Evolutionary conservation across 2,329 filamentous ascomycete species (phyloP).

Genomic region (Metarhizium rileyi): DNA sequence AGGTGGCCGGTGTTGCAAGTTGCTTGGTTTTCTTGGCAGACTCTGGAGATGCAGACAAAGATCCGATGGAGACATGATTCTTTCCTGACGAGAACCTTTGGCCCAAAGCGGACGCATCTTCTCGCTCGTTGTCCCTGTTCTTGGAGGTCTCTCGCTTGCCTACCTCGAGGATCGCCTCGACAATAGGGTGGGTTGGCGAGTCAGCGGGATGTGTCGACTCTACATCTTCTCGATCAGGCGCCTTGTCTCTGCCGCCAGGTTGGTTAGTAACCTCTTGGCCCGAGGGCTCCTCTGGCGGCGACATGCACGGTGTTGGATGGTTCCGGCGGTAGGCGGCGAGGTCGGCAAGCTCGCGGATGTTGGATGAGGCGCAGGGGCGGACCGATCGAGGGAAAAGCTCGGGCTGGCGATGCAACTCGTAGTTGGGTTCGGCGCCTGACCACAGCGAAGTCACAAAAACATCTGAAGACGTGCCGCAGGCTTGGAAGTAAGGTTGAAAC

Average conservation of each 20-base stretch:
- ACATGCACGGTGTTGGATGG: slow-evolving; percentile 21
- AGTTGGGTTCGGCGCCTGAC: neutral
- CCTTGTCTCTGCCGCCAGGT: slow-evolving; percentile 3
- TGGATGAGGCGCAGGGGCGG: neutral
- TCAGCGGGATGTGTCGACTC: neutral
- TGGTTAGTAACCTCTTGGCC: slow-evolving; percentile 13
- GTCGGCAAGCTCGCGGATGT: neutral
- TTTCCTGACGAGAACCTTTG: neutral
- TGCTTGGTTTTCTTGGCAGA: neutral
- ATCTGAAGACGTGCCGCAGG: too few species aligned
- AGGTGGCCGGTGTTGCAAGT: slow-evolving; percentile 10
- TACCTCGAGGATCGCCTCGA: neutral
- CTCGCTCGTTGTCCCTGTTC: neutral
- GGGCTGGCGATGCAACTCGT: too few species aligned
- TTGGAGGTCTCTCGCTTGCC: neutral
- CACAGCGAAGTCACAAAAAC: too few species aligned
- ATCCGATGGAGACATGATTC: neutral
- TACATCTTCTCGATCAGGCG: slow-evolving; percentile 2
- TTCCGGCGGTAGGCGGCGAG: neutral
- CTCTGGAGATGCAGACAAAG: neutral
- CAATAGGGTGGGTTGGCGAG: neutral
- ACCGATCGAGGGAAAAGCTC: too few species aligned
- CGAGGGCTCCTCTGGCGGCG: slow-evolving; percentile 23
- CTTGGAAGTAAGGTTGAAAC: too few species aligned
- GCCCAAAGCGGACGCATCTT: neutral